Evolutionary conservation across 1,284 basidiomycete species (phyloP).

Genomic region (Ceratobasidium sp.): DNA sequence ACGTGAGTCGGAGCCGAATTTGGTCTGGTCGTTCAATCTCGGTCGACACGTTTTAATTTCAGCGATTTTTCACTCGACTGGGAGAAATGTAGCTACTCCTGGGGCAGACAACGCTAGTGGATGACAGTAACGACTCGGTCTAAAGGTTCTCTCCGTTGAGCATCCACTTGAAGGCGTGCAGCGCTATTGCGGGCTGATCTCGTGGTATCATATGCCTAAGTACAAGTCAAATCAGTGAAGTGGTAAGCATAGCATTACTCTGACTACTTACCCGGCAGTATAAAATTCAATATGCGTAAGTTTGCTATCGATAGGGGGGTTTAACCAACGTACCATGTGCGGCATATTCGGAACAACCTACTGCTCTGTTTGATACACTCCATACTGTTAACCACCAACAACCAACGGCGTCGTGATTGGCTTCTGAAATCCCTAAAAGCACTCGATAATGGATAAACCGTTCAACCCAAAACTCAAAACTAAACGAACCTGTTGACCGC

Average conservation of each 20-base stretch:
- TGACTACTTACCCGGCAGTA: constrained; percentile 27
- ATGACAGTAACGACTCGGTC: too few species aligned
- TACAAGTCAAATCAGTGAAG: background rate
- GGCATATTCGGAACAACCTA: background rate
- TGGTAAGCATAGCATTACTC: background rate
- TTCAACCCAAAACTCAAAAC: background rate
- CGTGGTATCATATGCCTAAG: constrained; percentile 37
- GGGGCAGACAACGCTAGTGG: too few species aligned
- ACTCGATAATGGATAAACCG: too few species aligned
- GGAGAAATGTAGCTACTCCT: too few species aligned
- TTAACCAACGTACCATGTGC: background rate
- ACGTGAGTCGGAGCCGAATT: too few species aligned
- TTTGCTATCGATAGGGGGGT: background rate
- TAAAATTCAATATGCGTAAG: constrained; percentile 35
- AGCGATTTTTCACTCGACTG: too few species aligned
- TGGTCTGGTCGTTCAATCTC: too few species aligned
- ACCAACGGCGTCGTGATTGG: constrained; percentile 36
- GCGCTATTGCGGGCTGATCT: constrained; percentile 42
- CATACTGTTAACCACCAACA: constrained; percentile 37
- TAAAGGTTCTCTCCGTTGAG: constrained; percentile 18
- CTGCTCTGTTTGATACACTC: constrained; percentile 43
- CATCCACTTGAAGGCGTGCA: constrained; percentile 40
- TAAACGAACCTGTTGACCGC: constrained; percentile 43
- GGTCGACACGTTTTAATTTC: too few species aligned
- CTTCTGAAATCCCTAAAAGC: constrained; percentile 41